A percentile compares a stretch with the other conserved stretches of the same genome.
Evolutionary conservation across 2,329 filamentous ascomycete species (phyloP).

Genomic region (Diaporthe eres): DNA sequence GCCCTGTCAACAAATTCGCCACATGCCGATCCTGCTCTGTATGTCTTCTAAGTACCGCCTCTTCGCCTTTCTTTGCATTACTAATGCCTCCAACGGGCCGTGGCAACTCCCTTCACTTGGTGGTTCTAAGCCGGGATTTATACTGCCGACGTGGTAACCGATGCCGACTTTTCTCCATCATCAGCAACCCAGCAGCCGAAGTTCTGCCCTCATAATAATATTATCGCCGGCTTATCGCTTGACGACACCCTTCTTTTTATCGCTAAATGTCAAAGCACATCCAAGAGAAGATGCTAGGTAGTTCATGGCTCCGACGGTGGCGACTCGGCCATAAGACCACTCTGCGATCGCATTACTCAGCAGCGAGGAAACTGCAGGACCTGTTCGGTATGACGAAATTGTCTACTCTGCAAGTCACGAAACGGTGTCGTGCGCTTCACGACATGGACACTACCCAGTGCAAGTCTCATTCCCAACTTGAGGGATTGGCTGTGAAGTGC

Average conservation of each 20-base stretch:
- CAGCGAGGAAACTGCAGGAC: background rate
- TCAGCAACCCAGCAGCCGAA: background rate
- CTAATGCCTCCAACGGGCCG: background rate
- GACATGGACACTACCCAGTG: background rate
- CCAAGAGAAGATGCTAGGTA: slow-evolving; percentile 9
- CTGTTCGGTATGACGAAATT: too few species aligned
- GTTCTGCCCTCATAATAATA: background rate
- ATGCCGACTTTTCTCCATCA: slow-evolving; percentile 18
- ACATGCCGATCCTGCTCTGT: background rate
- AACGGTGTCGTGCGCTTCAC: background rate
- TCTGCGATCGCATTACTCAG: background rate
- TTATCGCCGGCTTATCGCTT: background rate
- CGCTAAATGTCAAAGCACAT: background rate
- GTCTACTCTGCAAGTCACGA: too few species aligned
- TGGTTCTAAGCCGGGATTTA: background rate
- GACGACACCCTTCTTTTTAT: background rate
- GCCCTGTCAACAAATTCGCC: slow-evolving; percentile 13
- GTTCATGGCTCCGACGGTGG: background rate
- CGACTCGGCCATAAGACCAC: background rate
- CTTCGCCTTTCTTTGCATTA: background rate
- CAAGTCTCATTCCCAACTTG: background rate
- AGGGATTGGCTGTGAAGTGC: background rate
- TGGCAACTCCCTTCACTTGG: background rate
- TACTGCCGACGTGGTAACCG: background rate
- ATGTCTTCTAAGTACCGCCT: background rate